These are phyloP conservation scores for Ascodesmis nigricans DNA, from an alignment of 495 filamentous ascomycete genomes.

Conservation along the genomic window DNA sequence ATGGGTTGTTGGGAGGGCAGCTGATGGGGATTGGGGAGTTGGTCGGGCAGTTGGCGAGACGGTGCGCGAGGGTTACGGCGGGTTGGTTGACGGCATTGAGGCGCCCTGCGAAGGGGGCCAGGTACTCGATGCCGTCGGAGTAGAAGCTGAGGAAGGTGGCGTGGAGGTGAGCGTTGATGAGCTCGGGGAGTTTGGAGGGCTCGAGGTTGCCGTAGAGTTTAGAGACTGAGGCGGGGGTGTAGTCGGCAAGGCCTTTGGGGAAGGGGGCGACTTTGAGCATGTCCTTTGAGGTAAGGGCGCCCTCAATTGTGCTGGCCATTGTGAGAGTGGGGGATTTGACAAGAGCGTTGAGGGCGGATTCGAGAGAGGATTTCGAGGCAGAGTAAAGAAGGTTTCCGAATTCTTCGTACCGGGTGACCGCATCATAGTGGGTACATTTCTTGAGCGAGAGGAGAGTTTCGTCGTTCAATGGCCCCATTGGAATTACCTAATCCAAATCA, in stretches of 20 bases:
- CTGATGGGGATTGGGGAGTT: conserved; percentile 42
- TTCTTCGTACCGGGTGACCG: conserved; percentile 51
- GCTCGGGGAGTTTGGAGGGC: conserved; percentile 39
- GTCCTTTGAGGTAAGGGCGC: conserved; percentile 22
- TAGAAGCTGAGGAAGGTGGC: conserved; percentile 36
- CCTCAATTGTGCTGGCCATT: not conserved
- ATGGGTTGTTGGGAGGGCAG: conserved; percentile 63
- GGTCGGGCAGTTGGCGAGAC: conserved; percentile 48
- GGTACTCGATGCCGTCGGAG: conserved; percentile 45
- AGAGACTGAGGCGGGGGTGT: conserved; percentile 38
- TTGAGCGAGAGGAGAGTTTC: conserved; percentile 46
- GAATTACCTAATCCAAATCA: conserved; percentile 31
- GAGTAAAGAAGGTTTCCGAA: conserved; percentile 51
- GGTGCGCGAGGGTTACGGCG: conserved; percentile 44
- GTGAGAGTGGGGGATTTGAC: not conserved
- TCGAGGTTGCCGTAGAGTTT: conserved; percentile 41
- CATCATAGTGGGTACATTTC: conserved; percentile 45
- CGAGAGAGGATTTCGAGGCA: conserved; percentile 34
- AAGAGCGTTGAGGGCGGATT: not conserved
- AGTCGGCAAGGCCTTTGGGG: conserved; percentile 52
- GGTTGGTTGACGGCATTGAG: conserved; percentile 49
- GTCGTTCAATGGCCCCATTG: conserved; percentile 67
- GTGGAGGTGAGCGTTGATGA: conserved; percentile 77
- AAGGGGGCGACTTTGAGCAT: conserved; percentile 41
- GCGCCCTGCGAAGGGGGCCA: conserved; percentile 53